These are phyloP conservation scores for Boletus albobrunnescens DNA, from an alignment of 1,284 basidiomycete genomes.

Conservation along the genomic window DNA sequence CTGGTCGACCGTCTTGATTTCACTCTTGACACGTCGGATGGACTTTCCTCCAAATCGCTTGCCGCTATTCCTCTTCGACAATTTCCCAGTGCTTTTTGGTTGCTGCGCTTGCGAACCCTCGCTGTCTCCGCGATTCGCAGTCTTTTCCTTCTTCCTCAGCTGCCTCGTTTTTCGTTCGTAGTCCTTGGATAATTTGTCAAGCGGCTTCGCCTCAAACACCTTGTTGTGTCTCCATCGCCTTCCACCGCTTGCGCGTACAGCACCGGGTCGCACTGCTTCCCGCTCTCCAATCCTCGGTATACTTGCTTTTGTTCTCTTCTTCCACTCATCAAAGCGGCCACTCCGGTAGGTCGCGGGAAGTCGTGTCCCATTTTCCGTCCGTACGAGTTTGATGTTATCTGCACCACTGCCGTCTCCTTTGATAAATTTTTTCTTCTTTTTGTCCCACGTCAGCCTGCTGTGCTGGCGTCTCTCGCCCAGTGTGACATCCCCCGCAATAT, in stretches of 20 bases:
- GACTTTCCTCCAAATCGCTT: slow-evolving; percentile 58
- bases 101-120: slow-evolving; percentile 15
- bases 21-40: slow-evolving; percentile 61
- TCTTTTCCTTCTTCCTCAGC: slow-evolving; percentile 49
- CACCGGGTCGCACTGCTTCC: slow-evolving; percentile 36
- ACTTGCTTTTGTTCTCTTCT: slow-evolving; percentile 65
- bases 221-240: slow-evolving; percentile 68
- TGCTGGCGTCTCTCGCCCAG: slow-evolving; percentile 61
- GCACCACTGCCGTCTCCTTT: slow-evolving; percentile 81
- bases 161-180: slow-evolving; percentile 71
- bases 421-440: slow-evolving; percentile 94
- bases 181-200: slow-evolving; percentile 63
- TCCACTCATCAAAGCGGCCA: slow-evolving; percentile 96
- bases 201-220: slow-evolving; percentile 57
- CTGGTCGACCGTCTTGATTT: slow-evolving; percentile 81
- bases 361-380: slow-evolving; percentile 87
- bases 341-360: slow-evolving; percentile 93
- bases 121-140: slow-evolving; percentile 23
- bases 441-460: slow-evolving; percentile 79
- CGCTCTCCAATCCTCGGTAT: slow-evolving; percentile 82
- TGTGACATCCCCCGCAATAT: slow-evolving; percentile 74
- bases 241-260: slow-evolving; percentile 38
- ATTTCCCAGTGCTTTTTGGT: slow-evolving; percentile 17
- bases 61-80: slow-evolving; percentile 30
- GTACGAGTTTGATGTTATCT: slow-evolving; percentile 93